These are phyloP conservation scores for Acanthamoeba royreba DNA, from an alignment of 208 protist genomes.

Conservation along the genomic window DNA sequence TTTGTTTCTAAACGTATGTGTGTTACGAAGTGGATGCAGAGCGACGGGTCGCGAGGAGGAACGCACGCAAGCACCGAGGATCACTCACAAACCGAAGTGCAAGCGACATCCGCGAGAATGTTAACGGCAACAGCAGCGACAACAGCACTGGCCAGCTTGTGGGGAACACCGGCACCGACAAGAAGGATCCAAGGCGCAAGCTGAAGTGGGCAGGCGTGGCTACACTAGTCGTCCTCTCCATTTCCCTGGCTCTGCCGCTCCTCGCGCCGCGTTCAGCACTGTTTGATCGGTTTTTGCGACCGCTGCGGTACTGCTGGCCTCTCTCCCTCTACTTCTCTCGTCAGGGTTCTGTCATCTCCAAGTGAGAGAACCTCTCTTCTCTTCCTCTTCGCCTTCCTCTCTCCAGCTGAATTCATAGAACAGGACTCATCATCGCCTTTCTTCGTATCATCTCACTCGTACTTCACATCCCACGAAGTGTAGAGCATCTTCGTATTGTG, in stretches of 20 bases:
- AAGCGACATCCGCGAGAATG: neutral
- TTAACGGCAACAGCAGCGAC: neutral
- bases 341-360: too few relatives aligned
- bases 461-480: too few relatives aligned
- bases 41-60: neutral
- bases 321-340: neutral
- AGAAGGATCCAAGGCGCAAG: neutral
- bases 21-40: neutral
- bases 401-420: too few relatives aligned
- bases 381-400: too few relatives aligned
- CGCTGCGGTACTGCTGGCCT: neutral
- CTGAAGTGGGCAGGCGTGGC: neutral
- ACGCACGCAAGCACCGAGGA: neutral
- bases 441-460: too few relatives aligned
- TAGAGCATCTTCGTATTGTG: too few relatives aligned
- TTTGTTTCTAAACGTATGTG: neutral
- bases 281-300: neutral
- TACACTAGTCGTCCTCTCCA: neutral
- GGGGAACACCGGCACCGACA: neutral
- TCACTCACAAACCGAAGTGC: neutral
- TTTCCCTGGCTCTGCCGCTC: neutral
- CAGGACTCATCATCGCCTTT: too few relatives aligned
- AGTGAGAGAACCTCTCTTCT: too few relatives aligned
- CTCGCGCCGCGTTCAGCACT: neutral
- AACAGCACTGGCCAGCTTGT: neutral